These are phyloP conservation scores for Pyrrhoderma lamaoense DNA, from an alignment of 1,284 basidiomycete genomes.

Conservation along the genomic window DNA sequence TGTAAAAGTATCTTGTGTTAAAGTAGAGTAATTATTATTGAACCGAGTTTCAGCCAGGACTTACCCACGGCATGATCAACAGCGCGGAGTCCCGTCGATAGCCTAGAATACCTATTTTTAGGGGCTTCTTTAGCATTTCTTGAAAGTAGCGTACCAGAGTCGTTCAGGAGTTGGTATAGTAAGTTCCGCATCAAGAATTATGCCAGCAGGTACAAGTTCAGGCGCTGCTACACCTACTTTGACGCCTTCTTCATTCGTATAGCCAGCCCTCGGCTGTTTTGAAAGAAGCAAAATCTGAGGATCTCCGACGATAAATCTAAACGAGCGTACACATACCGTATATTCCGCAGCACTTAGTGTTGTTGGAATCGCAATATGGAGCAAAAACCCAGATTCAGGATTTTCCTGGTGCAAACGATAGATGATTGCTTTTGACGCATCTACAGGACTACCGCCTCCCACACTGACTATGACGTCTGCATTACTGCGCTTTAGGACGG, in stretches of 20 bases:
- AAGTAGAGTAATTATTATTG: no score
- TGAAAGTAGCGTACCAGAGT: slow-evolving; percentile 47
- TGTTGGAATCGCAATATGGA: slow-evolving; percentile 71
- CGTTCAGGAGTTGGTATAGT: slow-evolving; percentile 67
- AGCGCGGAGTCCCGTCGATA: slow-evolving; percentile 71
- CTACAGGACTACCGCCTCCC: slow-evolving; percentile 76
- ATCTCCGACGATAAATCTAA: background rate
- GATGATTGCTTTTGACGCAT: slow-evolving; percentile 66
- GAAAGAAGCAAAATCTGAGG: background rate
- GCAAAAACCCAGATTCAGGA: slow-evolving; percentile 31
- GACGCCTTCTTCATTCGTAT: slow-evolving; percentile 61
- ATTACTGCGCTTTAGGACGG: slow-evolving; percentile 43
- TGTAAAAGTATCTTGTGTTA: background rate
- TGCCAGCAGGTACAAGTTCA: slow-evolving; percentile 55
- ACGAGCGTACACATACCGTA: slow-evolving; percentile 34
- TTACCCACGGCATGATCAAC: slow-evolving; percentile 71
- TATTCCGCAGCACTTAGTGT: slow-evolving; percentile 79
- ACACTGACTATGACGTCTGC: slow-evolving; percentile 68
- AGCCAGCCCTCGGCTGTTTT: slow-evolving; percentile 57
- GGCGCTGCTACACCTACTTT: slow-evolving; percentile 52
- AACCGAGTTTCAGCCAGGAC: background rate
- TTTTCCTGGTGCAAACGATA: slow-evolving; percentile 51
- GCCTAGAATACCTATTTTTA: slow-evolving; percentile 33
- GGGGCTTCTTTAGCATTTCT: background rate
- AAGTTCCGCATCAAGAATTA: slow-evolving; percentile 74